phyloP scores from a whole-genome alignment of 1,284 basidiomycete species.

The Rugosomyces carneus region DNA sequence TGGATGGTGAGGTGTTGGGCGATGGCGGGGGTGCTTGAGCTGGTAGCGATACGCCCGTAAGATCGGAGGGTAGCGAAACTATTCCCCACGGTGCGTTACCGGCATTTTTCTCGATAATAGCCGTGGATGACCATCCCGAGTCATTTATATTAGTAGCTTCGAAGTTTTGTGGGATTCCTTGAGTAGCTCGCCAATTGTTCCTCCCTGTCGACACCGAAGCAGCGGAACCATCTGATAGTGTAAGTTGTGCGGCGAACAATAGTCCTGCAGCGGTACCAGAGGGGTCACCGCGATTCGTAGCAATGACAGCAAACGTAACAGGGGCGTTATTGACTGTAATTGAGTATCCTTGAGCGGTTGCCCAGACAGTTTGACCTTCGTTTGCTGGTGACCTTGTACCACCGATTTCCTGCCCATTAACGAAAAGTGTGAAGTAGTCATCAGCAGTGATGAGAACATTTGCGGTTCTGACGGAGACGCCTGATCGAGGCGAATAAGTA shows the following conservation, averaged over 20 bases:
- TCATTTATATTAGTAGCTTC: constrained; percentile 1
- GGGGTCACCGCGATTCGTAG: constrained; percentile 3
- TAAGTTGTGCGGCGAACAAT: constrained; percentile 11
- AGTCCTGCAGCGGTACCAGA: constrained; percentile 10
- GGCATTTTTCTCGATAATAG: constrained; percentile 3
- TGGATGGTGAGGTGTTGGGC: not conserved
- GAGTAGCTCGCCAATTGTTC: constrained; percentile 8
- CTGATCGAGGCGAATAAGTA: constrained; percentile 8
- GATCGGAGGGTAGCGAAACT: not conserved
- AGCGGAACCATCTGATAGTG: constrained; percentile 12
- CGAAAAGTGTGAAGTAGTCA: constrained; percentile 15
- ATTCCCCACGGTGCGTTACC: constrained; percentile 4
- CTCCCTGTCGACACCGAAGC: constrained; percentile 9
- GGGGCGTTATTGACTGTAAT: constrained; percentile 6
- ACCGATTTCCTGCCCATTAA: constrained; percentile 12
- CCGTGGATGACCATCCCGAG: constrained; percentile 9
- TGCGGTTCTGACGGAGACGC: constrained; percentile 11
- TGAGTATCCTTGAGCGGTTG: constrained; percentile 9
- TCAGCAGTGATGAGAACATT: constrained; percentile 15
- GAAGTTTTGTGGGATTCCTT: constrained; percentile 6
- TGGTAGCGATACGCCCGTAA: not conserved
- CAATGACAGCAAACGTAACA: constrained; percentile 12
- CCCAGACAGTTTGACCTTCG: constrained; percentile 6
- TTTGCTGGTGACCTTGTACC: not conserved
- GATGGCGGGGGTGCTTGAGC: not conserved